Base-by-base conservation (phyloP, 2,329 filamentous ascomycete genomes). In the Hymenoscyphus repandus region DNA sequence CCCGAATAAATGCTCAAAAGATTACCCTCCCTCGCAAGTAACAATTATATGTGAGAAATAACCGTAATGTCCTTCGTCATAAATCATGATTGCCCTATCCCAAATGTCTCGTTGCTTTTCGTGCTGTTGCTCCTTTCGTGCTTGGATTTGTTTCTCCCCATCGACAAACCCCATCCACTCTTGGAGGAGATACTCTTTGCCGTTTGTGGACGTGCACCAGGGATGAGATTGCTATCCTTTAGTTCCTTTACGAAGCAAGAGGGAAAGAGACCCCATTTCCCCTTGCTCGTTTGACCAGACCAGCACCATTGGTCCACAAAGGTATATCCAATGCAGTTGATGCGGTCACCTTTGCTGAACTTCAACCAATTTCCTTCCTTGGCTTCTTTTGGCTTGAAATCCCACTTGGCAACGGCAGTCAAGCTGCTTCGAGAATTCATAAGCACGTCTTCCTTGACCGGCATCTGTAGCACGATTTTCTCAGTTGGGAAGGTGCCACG, bases 251-350 rank as follows among this genome's bases (percentile, higher is more conserved):
- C 60, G 44, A 66, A 66, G 6, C 53, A 30, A 2, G 47, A 44
- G 1, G 63, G 64, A 37, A 66, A 66, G 1, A 66, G 27, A 2
- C 64, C 64, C 58, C 58, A 66, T 53, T 64, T 63, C 1, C 64
- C 62, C 41, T 64, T 64, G 2, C 47, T 50, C 2, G 52, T 62
- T 36, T 61, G 56, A 9, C 64, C 64, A 4, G 58, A 60, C 58
- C 59, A 66, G 43, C 62, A 66, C 64, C 64, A 66, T 27, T 64
- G 60, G 43, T 66, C 63, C 39, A 51, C 47, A 36, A 50, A 64
- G 17, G 53, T 51, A 43, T 59, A 66, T 0, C 60, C 61, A n/a
- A 66, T 57, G 27, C 50, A 56, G 3, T 39, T 52, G 4, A 66
- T 63, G 15, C 43, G 58, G n/a, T 66, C 64, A 6, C 62, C 62